Base-by-base conservation (phyloP, 306 rosid genomes). In the Lathyrus tuberosus region DNA sequence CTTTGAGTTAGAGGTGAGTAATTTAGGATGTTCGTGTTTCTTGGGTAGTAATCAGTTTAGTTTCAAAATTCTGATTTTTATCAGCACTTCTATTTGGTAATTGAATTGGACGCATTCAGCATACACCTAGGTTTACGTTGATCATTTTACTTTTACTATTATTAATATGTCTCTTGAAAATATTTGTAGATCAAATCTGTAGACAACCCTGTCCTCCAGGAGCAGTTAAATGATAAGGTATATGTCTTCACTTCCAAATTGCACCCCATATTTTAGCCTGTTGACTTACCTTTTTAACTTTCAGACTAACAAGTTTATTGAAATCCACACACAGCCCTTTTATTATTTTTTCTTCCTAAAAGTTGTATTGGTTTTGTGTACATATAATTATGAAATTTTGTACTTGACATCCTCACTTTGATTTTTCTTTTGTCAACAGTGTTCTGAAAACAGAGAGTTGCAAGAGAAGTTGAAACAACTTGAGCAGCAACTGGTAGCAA, bases 201-300 rank as follows among this genome's bases (percentile, higher is more conserved):
- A 7, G 99, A 95, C 82, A 91, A 95, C 60, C 97, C 96, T 41
- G 84, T 95, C 41, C 99, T 95, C 51, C 96, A 95, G 79, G 97
- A 95, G 60, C 97, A 95, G 76, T 85, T 95, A 76, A 85, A 89
- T 76, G 83, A 87, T 81, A 95, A 89, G 96, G 99, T 89, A 62
- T 14, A 63, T 28, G 13, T 46, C 47, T 65, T 68, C 54, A 31
- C 16, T 16, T 37, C 3, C 62, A 58, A 48, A 33, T 15, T 18
- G 59, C 65, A 7, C 62, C 62, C 65, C 4, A 5, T n/a, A 4
- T 20, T 58, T 52, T 63, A 9, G 51, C 31, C 62, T 61, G 12
- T 59, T 44, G 15, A 18, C 42, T 22, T 33, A 11, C 18, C 47
- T 33, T 33, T 16, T 22, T 26, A 6, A 6, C 22, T 26, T 63